phyloP scores from a whole-genome alignment of 208 protist species.

The Acanthamoeba triangularis region DNA sequence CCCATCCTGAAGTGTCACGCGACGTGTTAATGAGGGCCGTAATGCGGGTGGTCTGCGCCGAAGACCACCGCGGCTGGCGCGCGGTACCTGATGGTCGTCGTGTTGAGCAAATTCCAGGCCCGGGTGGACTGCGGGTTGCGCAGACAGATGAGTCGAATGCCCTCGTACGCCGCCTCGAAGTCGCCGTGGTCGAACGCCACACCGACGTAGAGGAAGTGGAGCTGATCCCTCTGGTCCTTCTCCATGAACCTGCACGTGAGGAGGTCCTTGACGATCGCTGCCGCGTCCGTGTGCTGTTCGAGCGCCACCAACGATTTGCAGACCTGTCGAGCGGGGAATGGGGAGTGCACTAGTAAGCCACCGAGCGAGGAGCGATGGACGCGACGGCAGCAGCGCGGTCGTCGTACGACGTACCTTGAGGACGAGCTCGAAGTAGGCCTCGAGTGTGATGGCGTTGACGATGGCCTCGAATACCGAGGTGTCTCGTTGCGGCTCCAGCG shows the following conservation, averaged over 20 bases:
- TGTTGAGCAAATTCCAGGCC: constrained; percentile 46
- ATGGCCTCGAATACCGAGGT: constrained; percentile 70
- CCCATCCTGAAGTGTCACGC: not conserved
- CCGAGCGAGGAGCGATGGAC: too few relatives aligned
- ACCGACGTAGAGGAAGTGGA: constrained; percentile 61
- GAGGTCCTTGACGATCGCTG: constrained; percentile 46
- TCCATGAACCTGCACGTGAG: constrained; percentile 58
- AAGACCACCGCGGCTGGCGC: not conserved
- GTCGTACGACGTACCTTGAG: constrained; percentile 15
- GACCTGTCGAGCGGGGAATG: not conserved
- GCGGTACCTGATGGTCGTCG: not conserved
- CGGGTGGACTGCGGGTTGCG: constrained; percentile 38
- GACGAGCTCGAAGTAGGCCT: constrained; percentile 56
- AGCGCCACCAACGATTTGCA: constrained; percentile 35
- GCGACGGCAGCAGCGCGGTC: not conserved
- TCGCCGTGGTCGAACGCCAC: constrained; percentile 57
- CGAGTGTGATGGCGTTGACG: constrained; percentile 18
- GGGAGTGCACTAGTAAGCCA: not conserved
- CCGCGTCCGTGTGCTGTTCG: constrained; percentile 29
- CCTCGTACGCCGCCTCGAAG: constrained; percentile 59
- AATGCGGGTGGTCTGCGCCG: too few relatives aligned
- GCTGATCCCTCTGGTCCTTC: not conserved
- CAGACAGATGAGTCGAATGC: constrained; percentile 41
- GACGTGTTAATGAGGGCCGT: not conserved
- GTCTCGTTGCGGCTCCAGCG: not conserved